These are phyloP conservation scores for Mycena rebaudengoi DNA, from an alignment of 768 basidiomycete genomes.

Conservation along the genomic window DNA sequence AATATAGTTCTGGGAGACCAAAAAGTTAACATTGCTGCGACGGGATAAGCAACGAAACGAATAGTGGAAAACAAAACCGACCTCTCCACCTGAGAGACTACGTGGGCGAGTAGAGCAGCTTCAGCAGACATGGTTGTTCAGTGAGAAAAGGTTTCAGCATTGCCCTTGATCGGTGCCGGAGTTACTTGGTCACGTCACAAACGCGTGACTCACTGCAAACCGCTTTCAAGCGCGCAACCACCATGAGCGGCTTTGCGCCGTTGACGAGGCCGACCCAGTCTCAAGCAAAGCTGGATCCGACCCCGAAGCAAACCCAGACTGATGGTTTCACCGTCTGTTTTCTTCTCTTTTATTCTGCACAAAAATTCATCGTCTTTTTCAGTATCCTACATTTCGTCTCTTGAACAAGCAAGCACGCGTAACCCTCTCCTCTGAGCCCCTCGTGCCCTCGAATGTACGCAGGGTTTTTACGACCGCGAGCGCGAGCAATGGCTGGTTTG, in stretches of 20 bases:
- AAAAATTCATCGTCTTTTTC: conserved; percentile 2
- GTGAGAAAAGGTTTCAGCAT: background rate
- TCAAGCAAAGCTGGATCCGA: conserved; percentile 47
- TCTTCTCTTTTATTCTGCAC: conserved; percentile 7
- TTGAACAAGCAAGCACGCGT: conserved; percentile 73
- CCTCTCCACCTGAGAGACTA: conserved; percentile 63
- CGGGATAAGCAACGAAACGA: background rate
- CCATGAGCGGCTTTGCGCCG: conserved; percentile 48
- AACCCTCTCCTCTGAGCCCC: conserved; percentile 60
- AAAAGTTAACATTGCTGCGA: conserved; percentile 58
- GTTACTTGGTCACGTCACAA: conserved; percentile 3
- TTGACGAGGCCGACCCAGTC: conserved; percentile 46
- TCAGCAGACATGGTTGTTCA: conserved; percentile 26
- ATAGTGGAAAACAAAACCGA: background rate
- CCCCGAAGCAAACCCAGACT: conserved; percentile 45
- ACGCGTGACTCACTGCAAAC: conserved; percentile 1
- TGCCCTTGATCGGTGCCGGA: background rate
- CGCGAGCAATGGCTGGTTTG: conserved; percentile 70
- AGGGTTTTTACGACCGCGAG: conserved; percentile 68
- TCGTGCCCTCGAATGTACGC: conserved; percentile 48
- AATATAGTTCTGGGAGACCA: conserved; percentile 63
- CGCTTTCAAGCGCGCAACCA: background rate
- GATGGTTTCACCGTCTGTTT: conserved; percentile 58
- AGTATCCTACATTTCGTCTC: conserved; percentile 60
- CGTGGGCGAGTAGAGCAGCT: conserved; percentile 63